A percentile compares a stretch with the other conserved stretches of the same genome.
Conservation (phyloP, 441 rosid species). For the Biscutella laevigata region DNA sequence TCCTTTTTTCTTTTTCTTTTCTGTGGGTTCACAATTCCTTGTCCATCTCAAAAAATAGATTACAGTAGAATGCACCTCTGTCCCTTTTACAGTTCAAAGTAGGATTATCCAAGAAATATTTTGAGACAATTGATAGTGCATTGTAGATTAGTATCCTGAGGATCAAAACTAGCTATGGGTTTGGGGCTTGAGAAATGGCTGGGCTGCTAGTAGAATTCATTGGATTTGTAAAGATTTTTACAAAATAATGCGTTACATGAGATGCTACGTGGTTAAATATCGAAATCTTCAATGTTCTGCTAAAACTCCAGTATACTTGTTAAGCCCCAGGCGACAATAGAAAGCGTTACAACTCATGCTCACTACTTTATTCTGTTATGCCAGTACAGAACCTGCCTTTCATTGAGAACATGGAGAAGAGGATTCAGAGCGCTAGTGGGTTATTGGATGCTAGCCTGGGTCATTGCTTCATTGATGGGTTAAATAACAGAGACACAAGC, state of each 20-base stretch:
- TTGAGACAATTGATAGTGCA: background rate
- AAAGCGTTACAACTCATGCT: slow-evolving; percentile 21
- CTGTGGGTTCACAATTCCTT: background rate
- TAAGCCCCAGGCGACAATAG: slow-evolving; percentile 3
- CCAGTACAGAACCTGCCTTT: slow-evolving; percentile 98
- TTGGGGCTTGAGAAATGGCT: background rate
- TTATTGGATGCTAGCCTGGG: slow-evolving; percentile 89
- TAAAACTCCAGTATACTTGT: background rate
- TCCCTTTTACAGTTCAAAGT: background rate
- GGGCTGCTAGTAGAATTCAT: background rate
- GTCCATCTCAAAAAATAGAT: background rate
- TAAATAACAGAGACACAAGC: slow-evolving; percentile 70
- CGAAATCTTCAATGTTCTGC: background rate
- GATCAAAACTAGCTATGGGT: background rate
- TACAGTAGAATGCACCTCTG: slow-evolving; percentile 1
- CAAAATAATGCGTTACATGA: background rate
- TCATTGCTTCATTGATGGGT: slow-evolving; percentile 85
- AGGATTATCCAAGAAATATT: background rate
- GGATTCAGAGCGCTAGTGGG: slow-evolving; percentile 79
- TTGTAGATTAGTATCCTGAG: background rate
- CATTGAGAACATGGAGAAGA: slow-evolving; percentile 90
- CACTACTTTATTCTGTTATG: slow-evolving; percentile 50
- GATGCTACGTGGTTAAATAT: background rate
- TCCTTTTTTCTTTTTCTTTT: background rate
- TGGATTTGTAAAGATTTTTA: background rate